phyloP scores from a whole-genome alignment of 176 grass and related monocot species.

The Themeda triandra region DNA sequence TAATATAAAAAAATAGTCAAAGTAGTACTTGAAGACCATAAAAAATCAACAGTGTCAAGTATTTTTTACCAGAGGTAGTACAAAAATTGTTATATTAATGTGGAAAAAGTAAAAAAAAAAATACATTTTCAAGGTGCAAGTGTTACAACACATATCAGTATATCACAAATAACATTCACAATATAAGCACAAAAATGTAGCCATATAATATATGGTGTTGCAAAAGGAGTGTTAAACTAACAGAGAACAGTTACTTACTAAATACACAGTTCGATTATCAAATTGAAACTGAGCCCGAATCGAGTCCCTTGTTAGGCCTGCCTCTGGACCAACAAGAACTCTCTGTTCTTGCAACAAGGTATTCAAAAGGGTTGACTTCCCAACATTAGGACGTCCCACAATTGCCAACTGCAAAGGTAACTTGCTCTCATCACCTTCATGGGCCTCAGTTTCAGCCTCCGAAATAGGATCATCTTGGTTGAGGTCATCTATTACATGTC shows the following conservation, averaged over 20 bases:
- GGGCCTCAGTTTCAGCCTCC: slow-evolving; percentile 25
- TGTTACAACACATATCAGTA: not conserved
- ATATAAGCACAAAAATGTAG: not conserved
- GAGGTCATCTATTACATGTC: slow-evolving; percentile 51
- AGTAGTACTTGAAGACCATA: not conserved
- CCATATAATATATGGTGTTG: not conserved
- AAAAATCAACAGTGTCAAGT: not conserved
- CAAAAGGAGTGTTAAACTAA: not conserved
- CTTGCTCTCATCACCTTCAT: slow-evolving; percentile 60
- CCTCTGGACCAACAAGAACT: slow-evolving; percentile 94
- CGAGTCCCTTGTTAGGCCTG: slow-evolving; percentile 94
- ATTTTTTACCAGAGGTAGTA: not conserved
- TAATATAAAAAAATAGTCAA: not conserved
- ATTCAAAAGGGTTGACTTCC: slow-evolving; percentile 94
- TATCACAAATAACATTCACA: not conserved
- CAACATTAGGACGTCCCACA: slow-evolving; percentile 94
- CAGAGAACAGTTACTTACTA: slow-evolving; percentile 56
- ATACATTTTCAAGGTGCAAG: not conserved
- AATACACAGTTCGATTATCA: slow-evolving; percentile 79
- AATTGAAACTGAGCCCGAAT: slow-evolving; percentile 89
- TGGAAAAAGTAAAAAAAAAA: not conserved
- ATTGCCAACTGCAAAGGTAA: slow-evolving; percentile 88
- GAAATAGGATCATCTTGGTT: slow-evolving; percentile 43
- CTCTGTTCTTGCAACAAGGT: slow-evolving; percentile 90
- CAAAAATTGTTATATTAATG: not conserved